phyloP scores from a whole-genome alignment of 1,284 basidiomycete genomes.

The Ustilago trichophora region DNA sequence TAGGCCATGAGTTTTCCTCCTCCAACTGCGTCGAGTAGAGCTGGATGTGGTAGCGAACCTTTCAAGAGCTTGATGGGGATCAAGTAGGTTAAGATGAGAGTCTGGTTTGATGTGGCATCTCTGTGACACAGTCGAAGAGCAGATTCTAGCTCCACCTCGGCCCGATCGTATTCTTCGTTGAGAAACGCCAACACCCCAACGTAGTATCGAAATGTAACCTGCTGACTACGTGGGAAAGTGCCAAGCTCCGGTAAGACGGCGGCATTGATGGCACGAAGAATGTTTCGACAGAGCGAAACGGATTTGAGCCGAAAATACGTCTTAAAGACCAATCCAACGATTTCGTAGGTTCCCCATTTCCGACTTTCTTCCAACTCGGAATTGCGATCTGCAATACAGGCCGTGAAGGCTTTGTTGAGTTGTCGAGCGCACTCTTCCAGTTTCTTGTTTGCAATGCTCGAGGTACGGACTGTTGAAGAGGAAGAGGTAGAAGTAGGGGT shows the following conservation, averaged over 20 bases:
- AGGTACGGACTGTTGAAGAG: too few relatives aligned
- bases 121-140: constrained; percentile 83
- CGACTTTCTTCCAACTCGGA: constrained; percentile 75
- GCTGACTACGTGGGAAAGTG: constrained; percentile 82
- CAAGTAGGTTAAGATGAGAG: constrained; percentile 87
- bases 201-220: constrained; percentile 83
- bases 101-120: constrained; percentile 77
- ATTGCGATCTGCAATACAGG: constrained; percentile 83
- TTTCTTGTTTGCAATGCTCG: constrained; percentile 67
- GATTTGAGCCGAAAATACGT: constrained; percentile 94
- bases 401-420: constrained; percentile 89
- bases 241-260: constrained; percentile 84
- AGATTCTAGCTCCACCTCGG: constrained; percentile 81
- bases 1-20: constrained; percentile 78
- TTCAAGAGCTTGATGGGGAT: constrained; percentile 86
- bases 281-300: constrained; percentile 89
- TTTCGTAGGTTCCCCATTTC: constrained; percentile 92
- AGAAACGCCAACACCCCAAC: constrained; percentile 91
- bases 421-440: constrained; percentile 91
- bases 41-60: constrained; percentile 80
- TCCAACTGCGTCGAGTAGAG: constrained; percentile 76
- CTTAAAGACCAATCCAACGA: constrained; percentile 90
- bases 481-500: too few relatives aligned
- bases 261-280: constrained; percentile 85
- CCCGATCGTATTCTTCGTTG: constrained; percentile 82